Evolutionary conservation across 2,329 filamentous ascomycete genomes (phyloP).

Genomic region (Orbilia quercus): DNA sequence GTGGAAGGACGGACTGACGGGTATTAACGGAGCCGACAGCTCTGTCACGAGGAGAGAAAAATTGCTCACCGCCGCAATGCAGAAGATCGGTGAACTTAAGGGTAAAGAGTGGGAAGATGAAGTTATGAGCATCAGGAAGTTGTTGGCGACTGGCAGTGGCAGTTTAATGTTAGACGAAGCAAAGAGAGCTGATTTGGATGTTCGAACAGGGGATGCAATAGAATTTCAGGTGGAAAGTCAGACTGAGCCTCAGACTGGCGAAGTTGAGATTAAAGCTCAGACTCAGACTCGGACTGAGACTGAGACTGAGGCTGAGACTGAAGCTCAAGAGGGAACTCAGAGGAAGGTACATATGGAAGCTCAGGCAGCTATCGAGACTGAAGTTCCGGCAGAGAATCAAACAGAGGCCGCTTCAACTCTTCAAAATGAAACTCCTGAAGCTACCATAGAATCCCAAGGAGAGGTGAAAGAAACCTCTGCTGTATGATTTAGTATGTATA

Average conservation of each 20-base stretch:
- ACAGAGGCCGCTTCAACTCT: not conserved
- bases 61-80: not conserved
- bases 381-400: too few relatives aligned
- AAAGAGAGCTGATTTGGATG: too few relatives aligned
- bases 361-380: too few relatives aligned
- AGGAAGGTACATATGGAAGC: too few relatives aligned
- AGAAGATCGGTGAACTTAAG: constrained; percentile 19
- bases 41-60: constrained; percentile 17
- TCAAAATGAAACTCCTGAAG: not conserved
- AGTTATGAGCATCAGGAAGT: constrained; percentile 1
- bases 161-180: not conserved
- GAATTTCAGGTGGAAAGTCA: too few relatives aligned
- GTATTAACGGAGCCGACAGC: constrained; percentile 11
- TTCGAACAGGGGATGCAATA: not conserved
- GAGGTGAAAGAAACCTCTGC: too few relatives aligned
- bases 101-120: constrained; percentile 27
- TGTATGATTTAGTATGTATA: too few relatives aligned
- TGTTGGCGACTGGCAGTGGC: not conserved
- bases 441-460: not conserved
- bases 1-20: constrained; percentile 8
- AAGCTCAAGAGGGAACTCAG: too few relatives aligned
- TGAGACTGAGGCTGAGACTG: not conserved
- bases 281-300: not conserved
- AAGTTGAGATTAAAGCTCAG: too few relatives aligned
- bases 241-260: too few relatives aligned